Evolutionary conservation across 2,329 filamentous ascomycete species (phyloP).

Genomic region (Ceratocystiopsis sp.): DNA sequence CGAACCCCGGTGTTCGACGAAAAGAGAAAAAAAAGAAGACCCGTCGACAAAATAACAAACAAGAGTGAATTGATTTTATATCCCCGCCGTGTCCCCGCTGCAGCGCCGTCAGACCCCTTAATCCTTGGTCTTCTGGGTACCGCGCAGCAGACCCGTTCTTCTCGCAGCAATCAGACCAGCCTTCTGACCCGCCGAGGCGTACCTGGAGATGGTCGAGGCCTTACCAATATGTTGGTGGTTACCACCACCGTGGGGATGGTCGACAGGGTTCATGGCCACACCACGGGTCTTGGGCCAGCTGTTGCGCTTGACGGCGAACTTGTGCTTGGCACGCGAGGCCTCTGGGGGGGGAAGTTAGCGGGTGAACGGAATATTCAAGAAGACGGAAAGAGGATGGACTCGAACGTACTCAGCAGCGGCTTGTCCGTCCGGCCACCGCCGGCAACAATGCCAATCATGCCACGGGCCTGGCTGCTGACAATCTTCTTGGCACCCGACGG

Average conservation of each 20-base stretch:
- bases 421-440: slow-evolving; percentile 99
- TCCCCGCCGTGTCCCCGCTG: no score
- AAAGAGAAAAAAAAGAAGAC: background rate
- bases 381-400: background rate
- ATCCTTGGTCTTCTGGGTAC: slow-evolving; percentile 99
- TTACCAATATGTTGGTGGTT: slow-evolving; percentile 99
- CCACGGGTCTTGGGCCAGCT: slow-evolving; percentile 99
- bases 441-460: slow-evolving; percentile 99
- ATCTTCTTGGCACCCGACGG: slow-evolving; percentile 99
- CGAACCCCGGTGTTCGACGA: no score
- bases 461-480: slow-evolving; percentile 75
- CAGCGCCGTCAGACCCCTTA: slow-evolving; percentile 25
- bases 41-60: background rate
- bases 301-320: slow-evolving; percentile 99
- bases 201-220: slow-evolving; percentile 97
- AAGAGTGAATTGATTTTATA: background rate
- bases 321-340: slow-evolving; percentile 99
- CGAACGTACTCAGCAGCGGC: slow-evolving; percentile 68
- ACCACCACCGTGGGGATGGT: slow-evolving; percentile 97
- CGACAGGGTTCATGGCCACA: slow-evolving; percentile 99
- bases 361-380: background rate
- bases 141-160: slow-evolving; percentile 98
- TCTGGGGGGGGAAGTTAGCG: slow-evolving; percentile 33
- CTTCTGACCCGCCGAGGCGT: slow-evolving; percentile 97
- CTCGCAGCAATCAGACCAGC: slow-evolving; percentile 99